Conservation (phyloP, 2,329 filamentous ascomycete genomes). For the Botrytis sinoallii region DNA sequence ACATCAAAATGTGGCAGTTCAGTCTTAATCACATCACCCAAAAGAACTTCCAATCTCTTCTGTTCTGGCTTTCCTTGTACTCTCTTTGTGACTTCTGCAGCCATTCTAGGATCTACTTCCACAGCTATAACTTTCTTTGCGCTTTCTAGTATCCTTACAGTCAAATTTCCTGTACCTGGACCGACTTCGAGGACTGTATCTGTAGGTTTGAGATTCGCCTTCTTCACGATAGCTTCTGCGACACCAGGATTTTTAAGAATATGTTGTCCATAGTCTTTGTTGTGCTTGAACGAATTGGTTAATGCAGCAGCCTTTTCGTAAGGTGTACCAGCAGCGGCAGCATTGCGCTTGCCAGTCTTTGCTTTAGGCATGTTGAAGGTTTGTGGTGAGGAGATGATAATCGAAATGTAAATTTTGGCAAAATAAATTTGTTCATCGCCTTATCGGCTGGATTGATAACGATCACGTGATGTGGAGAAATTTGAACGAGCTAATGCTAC, state of each 20-base stretch:
- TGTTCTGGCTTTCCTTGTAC: slow-evolving; percentile 85
- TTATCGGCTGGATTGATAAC: neutral
- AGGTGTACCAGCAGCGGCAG: slow-evolving; percentile 34
- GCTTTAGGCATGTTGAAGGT: slow-evolving; percentile 36
- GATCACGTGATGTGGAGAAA: slow-evolving; percentile 1
- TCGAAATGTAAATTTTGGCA: neutral
- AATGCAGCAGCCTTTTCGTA: slow-evolving; percentile 34
- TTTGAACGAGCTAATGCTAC: neutral
- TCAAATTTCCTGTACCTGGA: slow-evolving; percentile 85
- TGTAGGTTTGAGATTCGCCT: slow-evolving; percentile 85
- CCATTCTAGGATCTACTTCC: slow-evolving; percentile 92
- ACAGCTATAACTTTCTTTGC: slow-evolving; percentile 80
- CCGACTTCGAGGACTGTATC: slow-evolving; percentile 90
- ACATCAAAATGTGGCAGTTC: slow-evolving; percentile 70
- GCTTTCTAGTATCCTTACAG: slow-evolving; percentile 82
- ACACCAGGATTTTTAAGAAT: slow-evolving; percentile 92
- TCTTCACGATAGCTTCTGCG: slow-evolving; percentile 76
- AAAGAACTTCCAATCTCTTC: slow-evolving; percentile 79
- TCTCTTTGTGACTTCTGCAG: slow-evolving; percentile 84
- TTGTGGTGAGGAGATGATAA: slow-evolving; percentile 7
- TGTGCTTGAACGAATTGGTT: slow-evolving; percentile 90
- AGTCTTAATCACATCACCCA: slow-evolving; percentile 93
- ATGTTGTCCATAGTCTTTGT: slow-evolving; percentile 56
- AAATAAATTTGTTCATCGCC: slow-evolving; percentile 10
- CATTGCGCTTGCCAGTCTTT: slow-evolving; percentile 37